Evolutionary conservation across 2,329 filamentous ascomycete genomes (phyloP).

Genomic region (Colletotrichum scovillei): DNA sequence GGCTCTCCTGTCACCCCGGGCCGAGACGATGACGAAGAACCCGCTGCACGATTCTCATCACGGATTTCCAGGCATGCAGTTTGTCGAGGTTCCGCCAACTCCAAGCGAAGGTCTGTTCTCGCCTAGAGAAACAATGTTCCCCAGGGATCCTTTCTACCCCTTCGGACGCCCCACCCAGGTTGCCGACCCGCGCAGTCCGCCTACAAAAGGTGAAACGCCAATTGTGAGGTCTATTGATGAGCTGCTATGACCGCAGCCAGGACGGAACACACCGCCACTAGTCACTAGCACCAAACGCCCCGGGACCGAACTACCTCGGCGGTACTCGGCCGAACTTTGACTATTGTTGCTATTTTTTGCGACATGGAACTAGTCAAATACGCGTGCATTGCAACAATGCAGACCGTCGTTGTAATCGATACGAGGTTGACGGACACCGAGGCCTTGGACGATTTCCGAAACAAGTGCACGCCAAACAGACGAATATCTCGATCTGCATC

Average conservation of each 20-base stretch:
- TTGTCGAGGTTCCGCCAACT: constrained; percentile 64
- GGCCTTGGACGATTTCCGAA: not conserved
- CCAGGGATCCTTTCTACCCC: constrained; percentile 62
- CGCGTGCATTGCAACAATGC: not conserved
- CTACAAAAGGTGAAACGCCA: constrained; percentile 78
- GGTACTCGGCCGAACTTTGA: constrained; percentile 18
- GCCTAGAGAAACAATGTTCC: constrained; percentile 63
- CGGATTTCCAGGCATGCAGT: constrained; percentile 60
- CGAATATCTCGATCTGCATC: not conserved
- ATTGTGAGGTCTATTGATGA: constrained; percentile 85
- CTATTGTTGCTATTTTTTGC: constrained; percentile 16
- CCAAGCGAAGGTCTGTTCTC: constrained; percentile 66
- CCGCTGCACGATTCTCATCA: constrained; percentile 64
- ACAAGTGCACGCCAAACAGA: not conserved
- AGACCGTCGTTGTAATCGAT: not conserved
- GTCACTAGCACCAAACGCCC: constrained; percentile 16
- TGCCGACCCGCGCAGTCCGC: constrained; percentile 79
- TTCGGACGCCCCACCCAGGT: constrained; percentile 63
- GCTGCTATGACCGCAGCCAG: constrained; percentile 64
- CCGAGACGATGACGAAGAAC: constrained; percentile 78
- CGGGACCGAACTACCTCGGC: constrained; percentile 17
- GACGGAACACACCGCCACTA: constrained; percentile 22
- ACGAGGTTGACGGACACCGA: not conserved
- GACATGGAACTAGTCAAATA: constrained; percentile 8
- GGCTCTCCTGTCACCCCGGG: constrained; percentile 76